These are phyloP conservation scores for Saccharomyces pastorianus DNA, from an alignment of 1,139 yeast species.

Conservation along the genomic window DNA sequence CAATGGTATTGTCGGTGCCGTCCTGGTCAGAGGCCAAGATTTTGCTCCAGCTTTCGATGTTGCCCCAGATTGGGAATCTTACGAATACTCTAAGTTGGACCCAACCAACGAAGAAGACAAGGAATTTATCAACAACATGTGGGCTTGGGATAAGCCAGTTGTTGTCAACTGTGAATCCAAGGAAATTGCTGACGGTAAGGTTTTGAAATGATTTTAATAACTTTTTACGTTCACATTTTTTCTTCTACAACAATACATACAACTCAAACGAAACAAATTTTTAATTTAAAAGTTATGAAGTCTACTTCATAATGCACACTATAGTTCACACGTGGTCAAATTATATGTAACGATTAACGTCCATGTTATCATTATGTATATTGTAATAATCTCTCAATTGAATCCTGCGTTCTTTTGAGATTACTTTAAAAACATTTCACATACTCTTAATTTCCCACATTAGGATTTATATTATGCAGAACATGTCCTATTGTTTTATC, in stretches of 20 bases:
- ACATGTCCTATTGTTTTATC: neutral
- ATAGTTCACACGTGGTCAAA: neutral
- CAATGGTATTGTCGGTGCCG: too few relatives aligned
- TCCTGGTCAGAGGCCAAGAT: too few relatives aligned
- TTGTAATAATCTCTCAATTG: neutral
- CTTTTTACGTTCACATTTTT: neutral
- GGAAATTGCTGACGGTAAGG: too few relatives aligned
- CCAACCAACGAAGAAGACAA: too few relatives aligned
- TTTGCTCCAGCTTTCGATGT: too few relatives aligned
- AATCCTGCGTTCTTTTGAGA: neutral
- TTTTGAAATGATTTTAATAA: slow-evolving; percentile 11
- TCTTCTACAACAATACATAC: neutral
- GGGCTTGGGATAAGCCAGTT: too few relatives aligned
- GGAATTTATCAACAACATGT: too few relatives aligned
- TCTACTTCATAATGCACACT: neutral
- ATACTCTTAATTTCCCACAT: neutral
- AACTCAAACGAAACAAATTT: neutral
- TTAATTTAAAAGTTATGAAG: neutral
- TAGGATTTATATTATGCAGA: neutral
- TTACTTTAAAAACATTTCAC: neutral
- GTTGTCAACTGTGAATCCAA: too few relatives aligned
- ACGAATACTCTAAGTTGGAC: too few relatives aligned
- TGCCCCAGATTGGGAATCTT: too few relatives aligned
- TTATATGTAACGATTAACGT: neutral
- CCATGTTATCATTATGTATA: neutral